These are phyloP conservation scores for Sphaerulina vaccinii DNA, from an alignment of 2,329 filamentous ascomycete species.

Conservation along the genomic window DNA sequence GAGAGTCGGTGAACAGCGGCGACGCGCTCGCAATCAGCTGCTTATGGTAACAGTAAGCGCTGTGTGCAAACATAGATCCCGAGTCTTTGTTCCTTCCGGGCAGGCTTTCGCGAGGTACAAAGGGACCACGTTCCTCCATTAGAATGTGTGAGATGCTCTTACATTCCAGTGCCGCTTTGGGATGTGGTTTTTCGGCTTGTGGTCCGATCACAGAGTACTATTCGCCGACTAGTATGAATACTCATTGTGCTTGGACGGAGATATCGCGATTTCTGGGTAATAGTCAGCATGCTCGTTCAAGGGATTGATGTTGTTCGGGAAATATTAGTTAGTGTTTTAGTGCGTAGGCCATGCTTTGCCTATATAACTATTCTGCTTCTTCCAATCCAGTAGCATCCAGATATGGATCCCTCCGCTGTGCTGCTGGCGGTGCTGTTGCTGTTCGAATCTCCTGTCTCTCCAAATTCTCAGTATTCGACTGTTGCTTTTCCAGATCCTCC, in stretches of 20 bases:
- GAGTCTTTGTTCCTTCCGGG: neutral
- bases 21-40: neutral
- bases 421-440: neutral
- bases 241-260: too few species aligned
- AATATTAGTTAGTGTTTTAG: too few species aligned
- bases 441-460: neutral
- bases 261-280: too few species aligned
- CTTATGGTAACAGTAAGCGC: neutral
- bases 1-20: too few species aligned
- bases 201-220: too few species aligned
- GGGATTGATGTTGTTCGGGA: too few species aligned
- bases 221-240: too few species aligned
- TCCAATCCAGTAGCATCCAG: neutral
- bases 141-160: neutral
- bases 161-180: neutral
- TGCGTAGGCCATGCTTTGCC: too few species aligned
- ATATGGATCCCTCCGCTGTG: neutral
- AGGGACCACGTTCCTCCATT: neutral
- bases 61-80: neutral
- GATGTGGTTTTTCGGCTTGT: neutral
- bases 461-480: neutral
- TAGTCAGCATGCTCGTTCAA: too few species aligned
- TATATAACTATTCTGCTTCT: neutral
- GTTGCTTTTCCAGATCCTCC: neutral
- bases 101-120: slow-evolving; percentile 5